Conservation (phyloP, 306 rosid genomes). For the Gillenia trifoliata region DNA sequence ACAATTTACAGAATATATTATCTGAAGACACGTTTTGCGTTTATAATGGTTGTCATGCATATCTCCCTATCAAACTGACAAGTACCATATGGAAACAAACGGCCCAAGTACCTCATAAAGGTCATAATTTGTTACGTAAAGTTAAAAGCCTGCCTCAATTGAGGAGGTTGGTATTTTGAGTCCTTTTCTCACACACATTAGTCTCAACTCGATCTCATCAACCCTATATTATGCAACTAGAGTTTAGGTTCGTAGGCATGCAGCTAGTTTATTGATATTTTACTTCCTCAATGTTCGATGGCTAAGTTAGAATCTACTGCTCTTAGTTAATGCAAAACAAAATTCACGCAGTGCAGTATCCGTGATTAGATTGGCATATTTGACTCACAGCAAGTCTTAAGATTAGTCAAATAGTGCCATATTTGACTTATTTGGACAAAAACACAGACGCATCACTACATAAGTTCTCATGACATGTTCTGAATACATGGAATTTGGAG, state of each 20-base stretch:
- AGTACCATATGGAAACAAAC: not conserved
- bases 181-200: not conserved
- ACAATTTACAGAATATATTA: not conserved
- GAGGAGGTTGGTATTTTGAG: not conserved
- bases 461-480: not conserved
- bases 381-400: no score
- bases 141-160: not conserved
- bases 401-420: not conserved
- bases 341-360: not conserved
- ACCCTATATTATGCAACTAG: not conserved
- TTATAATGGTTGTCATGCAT: not conserved
- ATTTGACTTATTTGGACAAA: not conserved
- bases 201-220: not conserved
- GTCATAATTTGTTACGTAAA: not conserved
- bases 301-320: not conserved
- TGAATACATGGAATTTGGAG: not conserved
- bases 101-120: not conserved
- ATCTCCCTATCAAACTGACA: not conserved
- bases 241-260: not conserved
- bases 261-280: not conserved
- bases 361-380: not conserved
- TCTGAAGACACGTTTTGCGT: not conserved
- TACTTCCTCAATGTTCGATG: not conserved
- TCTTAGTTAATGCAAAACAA: no score
- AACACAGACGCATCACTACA: not conserved